These are phyloP conservation scores for Mimosa pudica DNA, from an alignment of 306 rosid genomes.

Conservation along the genomic window DNA sequence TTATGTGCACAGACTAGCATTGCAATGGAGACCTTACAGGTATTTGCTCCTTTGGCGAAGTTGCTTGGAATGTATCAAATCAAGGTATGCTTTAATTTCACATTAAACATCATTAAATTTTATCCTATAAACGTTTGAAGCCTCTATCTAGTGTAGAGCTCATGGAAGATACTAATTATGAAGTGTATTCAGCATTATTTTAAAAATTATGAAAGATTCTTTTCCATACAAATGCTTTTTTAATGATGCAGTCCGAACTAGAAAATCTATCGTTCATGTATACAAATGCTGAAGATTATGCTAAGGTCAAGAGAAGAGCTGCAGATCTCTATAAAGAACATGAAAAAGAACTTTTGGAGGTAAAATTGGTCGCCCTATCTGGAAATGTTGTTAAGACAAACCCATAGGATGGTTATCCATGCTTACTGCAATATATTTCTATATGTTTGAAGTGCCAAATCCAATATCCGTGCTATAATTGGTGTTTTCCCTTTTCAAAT, in stretches of 20 bases:
- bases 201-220: constrained; percentile 20
- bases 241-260: constrained; percentile 81
- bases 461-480: constrained; percentile 33
- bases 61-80: constrained; percentile 99
- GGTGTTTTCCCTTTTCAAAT: constrained; percentile 39
- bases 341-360: constrained; percentile 94
- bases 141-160: constrained; percentile 19
- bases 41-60: constrained; percentile 99
- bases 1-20: constrained; percentile 76
- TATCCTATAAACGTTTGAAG: constrained; percentile 16
- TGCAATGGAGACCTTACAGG: constrained; percentile 93
- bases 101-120: constrained; percentile 22
- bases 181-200: constrained; percentile 19
- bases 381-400: constrained; percentile 24
- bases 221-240: constrained; percentile 7
- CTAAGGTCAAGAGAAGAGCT: constrained; percentile 87
- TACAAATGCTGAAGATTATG: constrained; percentile 91
- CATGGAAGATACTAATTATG: constrained; percentile 18
- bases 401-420: constrained; percentile 20
- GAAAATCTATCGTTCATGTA: constrained; percentile 97
- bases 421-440: constrained; percentile 22
- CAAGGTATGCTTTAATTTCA: constrained; percentile 62
- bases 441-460: constrained; percentile 6
- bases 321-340: constrained; percentile 84
- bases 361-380: constrained; percentile 39